These are phyloP conservation scores for Biancaea sappan DNA, from an alignment of 306 rosid genomes.

Conservation along the genomic window DNA sequence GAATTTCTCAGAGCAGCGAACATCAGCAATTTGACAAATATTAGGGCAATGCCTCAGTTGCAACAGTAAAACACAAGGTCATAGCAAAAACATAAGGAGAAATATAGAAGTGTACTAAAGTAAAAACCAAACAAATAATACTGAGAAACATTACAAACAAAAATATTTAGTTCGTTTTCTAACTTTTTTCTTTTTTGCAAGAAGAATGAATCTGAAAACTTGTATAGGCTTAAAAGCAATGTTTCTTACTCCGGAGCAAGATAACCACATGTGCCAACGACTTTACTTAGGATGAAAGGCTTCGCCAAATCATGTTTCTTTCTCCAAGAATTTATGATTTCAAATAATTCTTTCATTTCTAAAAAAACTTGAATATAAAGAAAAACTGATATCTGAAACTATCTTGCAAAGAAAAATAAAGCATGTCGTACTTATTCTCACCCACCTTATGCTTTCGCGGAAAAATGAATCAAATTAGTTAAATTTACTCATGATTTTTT, in stretches of 20 bases:
- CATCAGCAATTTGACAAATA: slow-evolving; percentile 67
- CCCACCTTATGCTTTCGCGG: too few relatives aligned
- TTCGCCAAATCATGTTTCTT: too few relatives aligned
- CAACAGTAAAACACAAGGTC: slow-evolving; percentile 10
- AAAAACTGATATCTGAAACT: too few relatives aligned
- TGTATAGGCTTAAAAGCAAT: background rate
- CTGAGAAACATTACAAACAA: background rate
- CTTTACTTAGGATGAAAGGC: too few relatives aligned
- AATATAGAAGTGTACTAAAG: background rate
- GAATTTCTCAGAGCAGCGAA: slow-evolving; percentile 75
- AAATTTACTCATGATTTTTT: too few relatives aligned
- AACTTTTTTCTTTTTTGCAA: background rate
- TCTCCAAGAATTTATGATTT: too few relatives aligned
- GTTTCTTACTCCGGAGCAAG: slow-evolving; percentile 93
- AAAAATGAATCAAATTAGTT: too few relatives aligned
- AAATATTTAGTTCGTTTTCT: background rate
- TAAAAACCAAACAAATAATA: background rate
- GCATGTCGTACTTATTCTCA: too few relatives aligned
- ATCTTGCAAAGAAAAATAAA: too few relatives aligned
- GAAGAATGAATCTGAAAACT: slow-evolving; percentile 20
- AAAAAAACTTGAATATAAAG: too few relatives aligned
- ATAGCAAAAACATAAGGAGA: background rate
- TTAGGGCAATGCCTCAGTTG: slow-evolving; percentile 25
- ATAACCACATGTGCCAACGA: slow-evolving; percentile 97
- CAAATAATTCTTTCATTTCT: too few relatives aligned